Evolutionary conservation across 2,329 filamentous ascomycete genomes (phyloP).

Genomic region (Decorospora gaudefroyi): DNA sequence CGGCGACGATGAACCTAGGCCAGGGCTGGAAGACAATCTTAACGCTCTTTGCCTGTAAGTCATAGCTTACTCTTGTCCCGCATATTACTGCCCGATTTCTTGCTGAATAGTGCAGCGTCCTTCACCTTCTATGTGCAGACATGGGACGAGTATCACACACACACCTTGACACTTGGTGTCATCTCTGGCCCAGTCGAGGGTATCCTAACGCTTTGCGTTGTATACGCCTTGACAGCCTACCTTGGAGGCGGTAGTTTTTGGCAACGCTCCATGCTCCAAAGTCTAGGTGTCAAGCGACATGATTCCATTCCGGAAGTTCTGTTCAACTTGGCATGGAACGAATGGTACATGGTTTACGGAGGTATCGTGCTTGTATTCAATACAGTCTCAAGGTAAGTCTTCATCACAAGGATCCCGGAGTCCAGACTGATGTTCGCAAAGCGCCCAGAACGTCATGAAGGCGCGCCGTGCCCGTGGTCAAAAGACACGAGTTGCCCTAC

Average conservation of each 20-base stretch:
- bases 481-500: constrained; percentile 71
- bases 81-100: background rate
- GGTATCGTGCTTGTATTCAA: constrained; percentile 80
- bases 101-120: constrained; percentile 59
- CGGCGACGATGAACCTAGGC: constrained; percentile 88
- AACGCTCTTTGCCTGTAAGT: constrained; percentile 75
- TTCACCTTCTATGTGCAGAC: constrained; percentile 99
- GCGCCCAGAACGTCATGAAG: constrained; percentile 79
- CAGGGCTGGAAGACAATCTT: constrained; percentile 88
- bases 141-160: constrained; percentile 99
- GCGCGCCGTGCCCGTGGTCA: constrained; percentile 76
- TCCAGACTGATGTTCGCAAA: constrained; percentile 41
- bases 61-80: background rate
- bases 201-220: constrained; percentile 77
- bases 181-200: constrained; percentile 96
- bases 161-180: constrained; percentile 88
- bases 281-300: constrained; percentile 68
- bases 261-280: constrained; percentile 78
- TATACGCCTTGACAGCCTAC: constrained; percentile 83
- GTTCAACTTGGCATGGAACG: constrained; percentile 82
- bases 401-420: background rate
- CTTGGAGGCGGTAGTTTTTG: constrained; percentile 91
- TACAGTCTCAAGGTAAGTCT: constrained; percentile 68
- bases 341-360: constrained; percentile 92
- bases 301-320: constrained; percentile 69